Evolutionary conservation across 176 grass and related monocot genomes (phyloP).

Genomic region (Bonia amplexicaulis): DNA sequence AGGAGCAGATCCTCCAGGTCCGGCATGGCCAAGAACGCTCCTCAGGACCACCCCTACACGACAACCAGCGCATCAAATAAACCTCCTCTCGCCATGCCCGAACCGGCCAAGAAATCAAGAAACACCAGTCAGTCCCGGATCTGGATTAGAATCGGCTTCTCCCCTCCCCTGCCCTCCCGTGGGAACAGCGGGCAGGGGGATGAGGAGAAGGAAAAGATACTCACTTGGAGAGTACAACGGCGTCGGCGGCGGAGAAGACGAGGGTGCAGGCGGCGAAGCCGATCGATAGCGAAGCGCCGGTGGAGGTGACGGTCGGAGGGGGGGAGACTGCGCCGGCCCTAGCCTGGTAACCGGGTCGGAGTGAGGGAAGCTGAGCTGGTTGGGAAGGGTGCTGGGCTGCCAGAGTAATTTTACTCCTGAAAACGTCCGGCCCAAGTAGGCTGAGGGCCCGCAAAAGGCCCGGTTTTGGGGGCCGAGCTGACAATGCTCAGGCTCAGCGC

Average conservation of each 20-base stretch:
- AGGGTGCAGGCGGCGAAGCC: not conserved
- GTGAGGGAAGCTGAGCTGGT: not conserved
- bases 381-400: no score
- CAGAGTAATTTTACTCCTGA: no score
- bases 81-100: not conserved
- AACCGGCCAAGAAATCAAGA: not conserved
- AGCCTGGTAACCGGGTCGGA: not conserved
- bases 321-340: slow-evolving; percentile 3
- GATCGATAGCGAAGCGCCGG: not conserved
- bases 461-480: no score
- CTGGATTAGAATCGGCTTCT: not conserved
- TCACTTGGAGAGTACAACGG: not conserved
- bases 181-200: not conserved
- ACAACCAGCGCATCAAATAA: not conserved
- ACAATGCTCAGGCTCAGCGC: no score
- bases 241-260: not conserved
- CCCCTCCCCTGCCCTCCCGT: not conserved
- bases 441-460: no score
- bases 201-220: not conserved
- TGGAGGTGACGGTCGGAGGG: no score
- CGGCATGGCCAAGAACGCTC: slow-evolving; percentile 34
- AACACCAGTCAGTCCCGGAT: not conserved
- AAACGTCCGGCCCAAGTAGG: no score
- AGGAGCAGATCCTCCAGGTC: slow-evolving; percentile 67
- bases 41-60: not conserved